Evolutionary conservation across 148 eudicot species (phyloP), one percentile per base, ranked within the genome.

Genomic region (Drosera capensis): DNA sequence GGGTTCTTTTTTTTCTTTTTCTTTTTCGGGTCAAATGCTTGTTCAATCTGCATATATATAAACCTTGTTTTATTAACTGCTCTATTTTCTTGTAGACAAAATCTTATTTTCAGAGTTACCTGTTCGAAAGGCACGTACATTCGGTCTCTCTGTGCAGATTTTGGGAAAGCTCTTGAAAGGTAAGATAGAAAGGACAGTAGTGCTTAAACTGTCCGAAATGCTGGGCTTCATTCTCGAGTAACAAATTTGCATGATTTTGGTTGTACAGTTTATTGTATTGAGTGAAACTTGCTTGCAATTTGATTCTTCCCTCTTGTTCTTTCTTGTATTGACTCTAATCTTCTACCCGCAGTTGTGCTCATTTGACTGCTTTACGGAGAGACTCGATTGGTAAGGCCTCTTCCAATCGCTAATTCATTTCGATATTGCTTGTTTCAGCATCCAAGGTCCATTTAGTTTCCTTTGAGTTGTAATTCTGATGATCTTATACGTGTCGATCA

Each of bases 91-190:
- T 56, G 68, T 78, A 84, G 95, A 61, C 95, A 92, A 66, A 92
- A 92, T 64, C 69, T 92, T 56, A 73, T 92, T 25, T 92, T 92
- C 55, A 66, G 88, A 47, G 95, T 92, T 64, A 81, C 61, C 48
- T 92, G 95, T 59, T 85, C 95, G 23, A 92, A 92, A 70, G 95
- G 99, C 20, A 92, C 99, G 14, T 92, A 92, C 49, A 72, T 92
- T 23, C 77, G 99, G 39, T 85, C 99, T 19, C 82, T 92, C 40
- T 92, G 99, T 57, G 94, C 95, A 24, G 99, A 92, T 70, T 41
- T 92, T 43, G 99, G 88, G 31, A 92, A 85, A 64, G 72, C 88
- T 64, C 78, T 92, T 28, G 77, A 76, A 64, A 92, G 95, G 99
- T 92, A 76, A 30, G 22, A 21, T 54, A 51, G 12, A 34, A 4